These are phyloP conservation scores for Aspergillus funiculosus DNA, from an alignment of 495 filamentous ascomycete genomes.

Conservation along the genomic window DNA sequence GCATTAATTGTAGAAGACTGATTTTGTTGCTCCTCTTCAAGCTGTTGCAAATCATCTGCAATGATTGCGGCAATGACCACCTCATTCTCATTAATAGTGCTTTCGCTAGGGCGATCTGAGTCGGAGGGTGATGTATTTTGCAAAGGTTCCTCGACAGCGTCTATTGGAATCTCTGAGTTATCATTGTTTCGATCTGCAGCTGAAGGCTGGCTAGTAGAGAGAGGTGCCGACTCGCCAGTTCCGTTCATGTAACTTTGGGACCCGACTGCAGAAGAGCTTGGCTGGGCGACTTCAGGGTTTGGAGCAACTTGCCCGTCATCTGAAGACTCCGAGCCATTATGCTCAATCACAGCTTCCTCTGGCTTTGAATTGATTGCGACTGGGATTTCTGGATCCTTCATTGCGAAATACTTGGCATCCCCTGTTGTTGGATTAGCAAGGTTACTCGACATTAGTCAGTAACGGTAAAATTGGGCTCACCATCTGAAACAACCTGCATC, in stretches of 20 bases:
- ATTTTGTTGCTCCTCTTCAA: constrained; percentile 11
- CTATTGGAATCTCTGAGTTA: not conserved
- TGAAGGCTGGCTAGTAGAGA: not conserved
- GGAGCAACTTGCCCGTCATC: constrained; percentile 14
- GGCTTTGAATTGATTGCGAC: constrained; percentile 29
- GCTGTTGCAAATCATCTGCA: constrained; percentile 19
- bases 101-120: not conserved
- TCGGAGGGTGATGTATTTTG: no score
- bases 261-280: constrained; percentile 29
- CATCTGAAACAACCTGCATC: constrained; percentile 41
- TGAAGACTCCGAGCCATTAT: constrained; percentile 19
- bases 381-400: constrained; percentile 32
- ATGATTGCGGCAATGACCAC: constrained; percentile 24
- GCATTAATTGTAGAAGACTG: not conserved
- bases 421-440: constrained; percentile 15
- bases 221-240: not conserved
- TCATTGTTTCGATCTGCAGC: not conserved
- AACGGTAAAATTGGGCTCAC: constrained; percentile 10
- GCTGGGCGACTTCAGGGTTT: constrained; percentile 26
- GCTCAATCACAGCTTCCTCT: constrained; percentile 33
- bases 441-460: not conserved
- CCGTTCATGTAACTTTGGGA: constrained; percentile 1
- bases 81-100: constrained; percentile 18
- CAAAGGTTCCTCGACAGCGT: not conserved
- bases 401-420: constrained; percentile 41